Evolutionary conservation across 768 basidiomycete species (phyloP).

Genomic region (Termitomyces sp.): DNA sequence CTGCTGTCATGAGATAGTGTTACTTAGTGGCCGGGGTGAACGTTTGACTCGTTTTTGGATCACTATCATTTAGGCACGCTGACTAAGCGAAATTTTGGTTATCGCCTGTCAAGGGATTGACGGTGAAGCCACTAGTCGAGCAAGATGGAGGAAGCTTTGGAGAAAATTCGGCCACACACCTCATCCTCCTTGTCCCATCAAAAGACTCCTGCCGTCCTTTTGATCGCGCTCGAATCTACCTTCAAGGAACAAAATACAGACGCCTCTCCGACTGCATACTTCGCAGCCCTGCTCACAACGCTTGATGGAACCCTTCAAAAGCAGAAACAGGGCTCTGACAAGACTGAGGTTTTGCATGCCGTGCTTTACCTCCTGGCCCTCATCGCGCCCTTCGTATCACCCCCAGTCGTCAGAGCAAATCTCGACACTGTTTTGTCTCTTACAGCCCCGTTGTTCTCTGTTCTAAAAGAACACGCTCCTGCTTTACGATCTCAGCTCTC

Average conservation of each 20-base stretch:
- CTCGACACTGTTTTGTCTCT: constrained; percentile 64
- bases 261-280: constrained; percentile 83
- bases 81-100: constrained; percentile 28
- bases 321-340: constrained; percentile 40
- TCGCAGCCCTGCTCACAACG: constrained; percentile 84
- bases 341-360: constrained; percentile 77
- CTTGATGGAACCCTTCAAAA: constrained; percentile 73
- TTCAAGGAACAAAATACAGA: constrained; percentile 65
- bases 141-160: constrained; percentile 55
- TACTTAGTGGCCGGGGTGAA: too few relatives aligned
- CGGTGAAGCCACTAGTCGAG: not conserved
- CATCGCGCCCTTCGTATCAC: constrained; percentile 70
- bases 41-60: too few relatives aligned
- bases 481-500: constrained; percentile 83
- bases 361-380: constrained; percentile 80
- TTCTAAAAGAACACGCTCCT: constrained; percentile 59
- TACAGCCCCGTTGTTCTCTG: constrained; percentile 75
- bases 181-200: constrained; percentile 81
- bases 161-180: constrained; percentile 85
- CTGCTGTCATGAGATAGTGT: constrained; percentile 13
- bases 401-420: constrained; percentile 76
- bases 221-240: constrained; percentile 80
- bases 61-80: constrained; percentile 1
- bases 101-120: not conserved
- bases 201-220: constrained; percentile 80